Base-by-base conservation (phyloP, 805 yeast genomes). In the Geotrichum ghanense region DNA sequence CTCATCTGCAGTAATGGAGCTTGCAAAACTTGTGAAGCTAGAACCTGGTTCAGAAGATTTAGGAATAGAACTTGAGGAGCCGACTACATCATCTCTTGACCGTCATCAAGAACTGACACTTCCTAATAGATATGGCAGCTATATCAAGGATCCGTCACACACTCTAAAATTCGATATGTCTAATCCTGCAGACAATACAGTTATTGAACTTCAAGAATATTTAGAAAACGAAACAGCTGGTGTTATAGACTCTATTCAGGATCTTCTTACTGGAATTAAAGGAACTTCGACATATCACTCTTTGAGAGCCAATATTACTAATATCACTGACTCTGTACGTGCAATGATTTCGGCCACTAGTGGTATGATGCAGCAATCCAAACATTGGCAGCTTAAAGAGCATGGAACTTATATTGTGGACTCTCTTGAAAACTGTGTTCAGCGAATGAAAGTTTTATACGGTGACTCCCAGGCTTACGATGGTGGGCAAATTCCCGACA, bases 191-290 rank as follows among this genome's bases (percentile, higher is more conserved):
- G 97, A 89, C 58, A 85, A 86, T 60, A 83, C 95, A 1, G 72
- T 89, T 52, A 78, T 86, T 5, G 94, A 87, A 57, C 77, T 90
- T 49, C 75, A 89, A 56, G 71, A 80, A 23, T 90, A 88, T 61
- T 71, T 90, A 56, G 97, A 90, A 62, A 95, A 87, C 63, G 95
- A 89, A 66, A 89, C 97, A 0, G 89, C 85, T 16, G 83, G 83
- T 56, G 96, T 90, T 1, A 89, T 90, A 43, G 76, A 88, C 12
- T 85, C 95, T 0, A 89, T 89, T 54, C 96, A 89, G 60, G 76
- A 83, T 17, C 71, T 90, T 51, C 71, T 90, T 49, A 55, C 62
- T n/a, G 67, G 66, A n/a, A 63, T 66, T 48, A 55, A 59, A 47
- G 59, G 55, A 17, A 79, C 82, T 56, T 79, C 86, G 1, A 81